Conservation (phyloP, 2,329 filamentous ascomycete genomes). For the Simplicillium sp. region DNA sequence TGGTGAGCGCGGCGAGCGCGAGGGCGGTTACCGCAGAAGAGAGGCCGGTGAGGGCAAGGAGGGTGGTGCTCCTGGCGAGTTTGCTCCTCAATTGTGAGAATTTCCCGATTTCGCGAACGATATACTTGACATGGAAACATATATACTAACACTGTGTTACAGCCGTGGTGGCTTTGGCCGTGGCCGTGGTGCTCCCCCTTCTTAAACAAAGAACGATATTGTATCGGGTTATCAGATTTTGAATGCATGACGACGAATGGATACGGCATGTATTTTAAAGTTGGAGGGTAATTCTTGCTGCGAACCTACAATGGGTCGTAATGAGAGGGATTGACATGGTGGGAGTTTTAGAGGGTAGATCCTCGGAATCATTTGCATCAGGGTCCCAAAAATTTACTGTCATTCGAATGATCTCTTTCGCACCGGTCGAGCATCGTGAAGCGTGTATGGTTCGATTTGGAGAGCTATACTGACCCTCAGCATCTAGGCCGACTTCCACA, state of each 20-base stretch:
- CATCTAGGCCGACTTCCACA: too few species aligned
- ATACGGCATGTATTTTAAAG: slow-evolving; percentile 40
- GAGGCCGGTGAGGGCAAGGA: slow-evolving; percentile 83
- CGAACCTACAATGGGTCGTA: slow-evolving; percentile 28
- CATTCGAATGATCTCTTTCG: slow-evolving; percentile 2
- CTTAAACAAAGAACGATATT: slow-evolving; percentile 38
- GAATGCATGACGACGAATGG: slow-evolving; percentile 30
- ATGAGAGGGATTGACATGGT: slow-evolving; percentile 28
- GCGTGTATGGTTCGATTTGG: too few species aligned
- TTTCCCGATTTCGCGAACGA: slow-evolving; percentile 2
- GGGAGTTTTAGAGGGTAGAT: slow-evolving; percentile 38
- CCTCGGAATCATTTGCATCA: slow-evolving; percentile 41
- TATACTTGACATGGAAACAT: not conserved
- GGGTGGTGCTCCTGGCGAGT: slow-evolving; percentile 84
- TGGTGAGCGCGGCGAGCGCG: slow-evolving; percentile 68
- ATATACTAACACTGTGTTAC: slow-evolving; percentile 8
- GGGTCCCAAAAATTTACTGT: slow-evolving; percentile 24
- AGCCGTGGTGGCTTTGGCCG: slow-evolving; percentile 84
- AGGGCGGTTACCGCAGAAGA: slow-evolving; percentile 87
- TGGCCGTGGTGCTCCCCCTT: slow-evolving; percentile 71
- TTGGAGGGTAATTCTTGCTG: slow-evolving; percentile 28
- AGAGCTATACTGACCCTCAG: too few species aligned
- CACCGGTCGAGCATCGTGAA: not conserved
- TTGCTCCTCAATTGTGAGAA: slow-evolving; percentile 79
- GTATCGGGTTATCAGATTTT: slow-evolving; percentile 32